Base-by-base conservation (phyloP, 1,284 basidiomycete species). In the Marasmius fiardii region DNA sequence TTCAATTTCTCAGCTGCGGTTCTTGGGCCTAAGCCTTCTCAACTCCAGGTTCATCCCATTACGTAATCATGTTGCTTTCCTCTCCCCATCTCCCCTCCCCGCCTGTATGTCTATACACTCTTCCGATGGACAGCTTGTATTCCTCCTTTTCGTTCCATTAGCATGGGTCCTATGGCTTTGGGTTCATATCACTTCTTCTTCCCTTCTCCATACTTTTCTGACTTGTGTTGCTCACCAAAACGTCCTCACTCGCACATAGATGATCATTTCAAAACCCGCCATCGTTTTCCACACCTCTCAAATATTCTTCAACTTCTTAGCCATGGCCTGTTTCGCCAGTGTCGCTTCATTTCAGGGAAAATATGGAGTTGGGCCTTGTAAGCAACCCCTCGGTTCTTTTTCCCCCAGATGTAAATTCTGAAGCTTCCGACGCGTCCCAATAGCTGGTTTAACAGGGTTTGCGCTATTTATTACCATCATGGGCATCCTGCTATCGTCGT, bases 221-320 rank as follows among this genome's bases (percentile, higher is more conserved):
- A 55, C 59, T 59, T 55, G 28, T 31, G 28, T 31, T 31, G 28
- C 28, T 31, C 28, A 31, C 10, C 55, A 43, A 28, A 31, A 41
- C 35, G 35, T n/a, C 12, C 37, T 45, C 35, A 53, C 59, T 41
- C 48, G 31, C 35, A 51, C 43, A 45, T 67, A 92, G 90, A 90
- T 92, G 88, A 91, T 92, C 61, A 82, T 92, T 33, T 87, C 89
- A 24, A 92, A 91, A 74, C 86, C 88, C 10, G 78, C 83, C 56
- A 88, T 92, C 64, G 77, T 91, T 49, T 85, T 86, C 68, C 82
- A 89, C 68, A 69, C 79, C 21, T 83, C 79, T 1, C 86, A 94
- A 76, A 79, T 84, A 54, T 93, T 95, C 77, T 92, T 95, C 82
- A 88, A 89, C 67, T 95, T 95, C 67, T 78, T 95, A 47, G 85